A percentile compares a stretch with the other conserved stretches of the same genome.
Conservation (phyloP, 202 grass and related monocot species). For the Dendrocalamus latiflorus region DNA sequence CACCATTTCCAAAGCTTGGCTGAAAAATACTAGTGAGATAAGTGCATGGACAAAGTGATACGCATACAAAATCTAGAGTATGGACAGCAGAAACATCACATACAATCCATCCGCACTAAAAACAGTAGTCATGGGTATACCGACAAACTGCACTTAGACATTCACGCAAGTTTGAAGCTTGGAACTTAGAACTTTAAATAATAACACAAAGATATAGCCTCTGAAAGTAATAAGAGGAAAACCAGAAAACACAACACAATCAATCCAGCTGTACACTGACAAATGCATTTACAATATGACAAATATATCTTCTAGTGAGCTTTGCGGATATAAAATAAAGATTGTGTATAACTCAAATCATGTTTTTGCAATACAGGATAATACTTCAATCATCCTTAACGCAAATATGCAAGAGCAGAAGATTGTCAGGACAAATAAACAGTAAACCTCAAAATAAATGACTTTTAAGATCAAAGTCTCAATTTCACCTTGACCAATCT, state of each 20-base stretch:
- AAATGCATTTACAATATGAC: slow-evolving; percentile 12
- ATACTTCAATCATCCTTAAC: neutral
- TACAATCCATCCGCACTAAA: too few species aligned
- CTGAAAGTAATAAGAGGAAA: slow-evolving; percentile 24
- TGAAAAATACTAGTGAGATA: too few species aligned
- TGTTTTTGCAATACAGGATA: neutral
- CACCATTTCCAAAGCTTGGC: slow-evolving; percentile 78
- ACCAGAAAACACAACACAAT: neutral
- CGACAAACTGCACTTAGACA: too few species aligned
- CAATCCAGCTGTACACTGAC: neutral
- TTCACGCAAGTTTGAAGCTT: neutral
- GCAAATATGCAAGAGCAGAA: neutral
- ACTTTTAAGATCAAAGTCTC: neutral
- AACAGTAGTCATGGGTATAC: too few species aligned
- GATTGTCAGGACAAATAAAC: neutral
- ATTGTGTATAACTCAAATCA: neutral
- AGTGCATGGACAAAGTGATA: too few species aligned
- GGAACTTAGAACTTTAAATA: neutral
- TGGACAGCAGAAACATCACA: too few species aligned
- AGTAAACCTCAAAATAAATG: neutral
- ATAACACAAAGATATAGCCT: neutral
- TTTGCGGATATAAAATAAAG: neutral
- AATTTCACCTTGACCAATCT: neutral
- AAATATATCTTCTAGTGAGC: neutral
- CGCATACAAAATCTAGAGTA: too few species aligned